A percentile compares a stretch with the other conserved stretches of the same genome.
These are phyloP conservation scores for Phialophora chinensis DNA, from an alignment of 2,329 filamentous ascomycete species.

Conservation along the genomic window DNA sequence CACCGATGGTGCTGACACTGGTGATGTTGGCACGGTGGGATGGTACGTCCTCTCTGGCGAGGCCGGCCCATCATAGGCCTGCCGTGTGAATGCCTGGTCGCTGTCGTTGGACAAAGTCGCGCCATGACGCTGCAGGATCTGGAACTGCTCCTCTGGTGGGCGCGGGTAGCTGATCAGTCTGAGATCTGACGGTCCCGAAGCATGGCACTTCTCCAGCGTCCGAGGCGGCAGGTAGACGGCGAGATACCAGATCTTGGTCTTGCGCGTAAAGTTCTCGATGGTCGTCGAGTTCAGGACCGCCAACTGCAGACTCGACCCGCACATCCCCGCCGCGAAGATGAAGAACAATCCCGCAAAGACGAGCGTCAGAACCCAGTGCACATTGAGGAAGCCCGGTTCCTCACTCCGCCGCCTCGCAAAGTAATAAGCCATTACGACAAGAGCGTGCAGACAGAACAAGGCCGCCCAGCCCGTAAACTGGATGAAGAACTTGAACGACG, in stretches of 20 bases:
- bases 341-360: conserved; percentile 74
- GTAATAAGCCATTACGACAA: conserved; percentile 70
- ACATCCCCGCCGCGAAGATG: conserved; percentile 82
- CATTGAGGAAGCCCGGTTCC: conserved; percentile 51
- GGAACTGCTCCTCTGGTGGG: conserved; percentile 39
- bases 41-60: conserved; percentile 22
- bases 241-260: conserved; percentile 69
- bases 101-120: conserved; percentile 25
- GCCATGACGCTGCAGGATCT: conserved; percentile 32
- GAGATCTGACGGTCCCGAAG: conserved; percentile 41
- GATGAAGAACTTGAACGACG: conserved; percentile 86
- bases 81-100: conserved; percentile 18
- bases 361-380: conserved; percentile 69
- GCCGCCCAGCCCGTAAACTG: conserved; percentile 81
- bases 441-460: conserved; percentile 68
- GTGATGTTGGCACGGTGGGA: background rate
- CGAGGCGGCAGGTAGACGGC: conserved; percentile 71
- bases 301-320: conserved; percentile 71
- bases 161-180: conserved; percentile 51
- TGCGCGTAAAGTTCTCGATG: conserved; percentile 74
- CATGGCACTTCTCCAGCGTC: conserved; percentile 45
- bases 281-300: conserved; percentile 78
- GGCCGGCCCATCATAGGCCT: background rate
- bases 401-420: conserved; percentile 60
- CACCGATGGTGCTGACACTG: background rate